Base-by-base conservation (phyloP, 2,329 filamentous ascomycete genomes). In the Diaporthe nobilis region DNA sequence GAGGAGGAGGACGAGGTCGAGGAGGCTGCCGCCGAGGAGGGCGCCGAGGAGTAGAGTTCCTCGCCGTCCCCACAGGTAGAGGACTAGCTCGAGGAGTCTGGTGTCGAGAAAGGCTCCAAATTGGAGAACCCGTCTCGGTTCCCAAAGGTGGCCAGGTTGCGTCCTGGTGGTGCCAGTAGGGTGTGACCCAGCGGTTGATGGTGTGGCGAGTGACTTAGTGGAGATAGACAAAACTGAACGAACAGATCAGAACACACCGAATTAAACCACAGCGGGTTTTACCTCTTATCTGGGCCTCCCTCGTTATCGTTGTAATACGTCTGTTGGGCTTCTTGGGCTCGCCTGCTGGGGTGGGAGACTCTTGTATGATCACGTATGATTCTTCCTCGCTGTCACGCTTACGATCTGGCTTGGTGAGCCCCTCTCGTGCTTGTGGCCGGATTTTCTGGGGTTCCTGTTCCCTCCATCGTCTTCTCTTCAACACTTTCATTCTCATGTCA, bases 1-100 rank as follows among this genome's bases (percentile, higher is more conserved):
- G 96, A 98, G 81, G 94, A 96, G 47, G 94, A 97, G 71, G 71
- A 63, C 15, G 60, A 72, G 44, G 47, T 28, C 22, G 94, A 94
- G 76, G 89, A 89, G 67, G 89, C 88, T 77, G 44, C 57, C 37
- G 84, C 86, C 47, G 87, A 86, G 49, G 87, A 86, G 58, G 88
- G 88, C 79, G 89, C 88, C 72, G 89, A 88, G 71, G 89, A 88
- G 57, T 88, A 90, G 76, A 57, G 47, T 31, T 74, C 55, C 53
- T 71, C 55, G 31, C n/a, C 42, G 4, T 34, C 63, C 4, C 31
- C 37, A 9, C 42, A n/a, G 15, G n/a, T 7, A 25, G 25, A 31
- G n/a, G 53, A 7, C n/a, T 12, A 20, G 53, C 20, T 31, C 25
- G 6, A 20, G 6, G 53, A 20, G 4, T 13, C 13, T 6, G 15